These are phyloP conservation scores for Aechmea fasciata DNA, from an alignment of 176 grass and related monocot species.

Conservation along the genomic window DNA sequence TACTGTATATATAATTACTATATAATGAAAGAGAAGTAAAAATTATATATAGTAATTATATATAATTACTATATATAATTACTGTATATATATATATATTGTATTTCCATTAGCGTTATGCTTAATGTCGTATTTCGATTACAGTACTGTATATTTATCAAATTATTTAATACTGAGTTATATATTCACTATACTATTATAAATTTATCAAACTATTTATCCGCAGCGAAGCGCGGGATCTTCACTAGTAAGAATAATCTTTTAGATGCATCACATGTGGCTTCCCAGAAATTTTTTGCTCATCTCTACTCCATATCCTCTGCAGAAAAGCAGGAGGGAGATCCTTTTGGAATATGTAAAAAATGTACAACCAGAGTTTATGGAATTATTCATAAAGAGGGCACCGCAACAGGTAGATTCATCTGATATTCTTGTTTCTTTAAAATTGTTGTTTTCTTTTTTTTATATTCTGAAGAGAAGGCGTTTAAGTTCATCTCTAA, in stretches of 20 bases:
- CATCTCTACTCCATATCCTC: conserved; percentile 20
- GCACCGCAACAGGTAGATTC: conserved; percentile 58
- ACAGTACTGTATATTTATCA: too few species aligned
- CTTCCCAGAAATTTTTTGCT: conserved; percentile 5
- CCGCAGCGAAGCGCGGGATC: too few species aligned
- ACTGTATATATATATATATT: too few species aligned
- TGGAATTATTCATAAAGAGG: conserved; percentile 89
- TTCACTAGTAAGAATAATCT: not conserved
- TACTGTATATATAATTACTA: too few species aligned
- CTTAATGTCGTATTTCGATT: too few species aligned
- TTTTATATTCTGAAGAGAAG: not conserved
- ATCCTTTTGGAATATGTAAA: conserved; percentile 87
- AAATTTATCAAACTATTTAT: too few species aligned
- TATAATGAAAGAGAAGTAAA: too few species aligned
- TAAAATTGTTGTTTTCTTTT: not conserved
- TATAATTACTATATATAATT: too few species aligned
- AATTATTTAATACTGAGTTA: too few species aligned
- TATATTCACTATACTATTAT: too few species aligned
- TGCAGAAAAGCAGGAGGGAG: conserved; percentile 74
- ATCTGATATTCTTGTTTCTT: not conserved
- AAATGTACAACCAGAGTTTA: conserved; percentile 86
- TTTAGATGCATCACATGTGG: not conserved
- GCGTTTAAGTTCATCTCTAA: not conserved
- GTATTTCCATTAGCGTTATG: too few species aligned
- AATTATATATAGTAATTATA: too few species aligned